Conservation (phyloP, 2,329 filamentous ascomycete species). For the Rhytidhysteron rufulum region DNA sequence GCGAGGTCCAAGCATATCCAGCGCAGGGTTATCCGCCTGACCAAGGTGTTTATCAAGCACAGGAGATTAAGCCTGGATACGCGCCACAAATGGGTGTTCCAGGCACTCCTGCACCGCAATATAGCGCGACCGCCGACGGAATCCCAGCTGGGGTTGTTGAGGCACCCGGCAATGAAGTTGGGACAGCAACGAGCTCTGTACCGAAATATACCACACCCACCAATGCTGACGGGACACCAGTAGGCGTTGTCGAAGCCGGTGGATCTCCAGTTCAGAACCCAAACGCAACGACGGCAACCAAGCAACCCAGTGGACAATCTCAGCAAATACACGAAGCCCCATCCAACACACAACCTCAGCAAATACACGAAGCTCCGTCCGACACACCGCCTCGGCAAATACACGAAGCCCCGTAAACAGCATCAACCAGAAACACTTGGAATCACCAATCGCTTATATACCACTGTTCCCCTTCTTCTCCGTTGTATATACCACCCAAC, state of each 20-base stretch:
- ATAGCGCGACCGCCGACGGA: too few relatives aligned
- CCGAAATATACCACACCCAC: conserved; percentile 2
- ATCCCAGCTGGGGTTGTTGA: too few relatives aligned
- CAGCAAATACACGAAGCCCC: not conserved
- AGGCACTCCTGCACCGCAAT: not conserved
- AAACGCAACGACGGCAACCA: not conserved
- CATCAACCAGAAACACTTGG: too few relatives aligned
- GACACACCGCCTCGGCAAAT: too few relatives aligned
- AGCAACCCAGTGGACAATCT: too few relatives aligned
- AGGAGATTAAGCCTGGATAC: not conserved
- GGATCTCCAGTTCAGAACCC: not conserved
- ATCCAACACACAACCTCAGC: too few relatives aligned
- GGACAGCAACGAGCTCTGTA: conserved; percentile 2
- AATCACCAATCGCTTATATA: too few relatives aligned
- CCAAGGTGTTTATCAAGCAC: not conserved
- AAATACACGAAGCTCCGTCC: not conserved
- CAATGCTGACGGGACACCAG: not conserved
- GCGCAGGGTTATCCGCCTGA: not conserved
- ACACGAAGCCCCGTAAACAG: not conserved
- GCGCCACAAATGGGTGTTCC: conserved; percentile 1
- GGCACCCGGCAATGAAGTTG: not conserved
- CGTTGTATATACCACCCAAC: too few relatives aligned
- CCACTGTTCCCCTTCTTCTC: too few relatives aligned
- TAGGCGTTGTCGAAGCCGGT: conserved; percentile 1
- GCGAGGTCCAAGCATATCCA: not conserved